phyloP scores from a whole-genome alignment of 2,329 filamentous ascomycete genomes.

The Ciborinia camelliae region DNA sequence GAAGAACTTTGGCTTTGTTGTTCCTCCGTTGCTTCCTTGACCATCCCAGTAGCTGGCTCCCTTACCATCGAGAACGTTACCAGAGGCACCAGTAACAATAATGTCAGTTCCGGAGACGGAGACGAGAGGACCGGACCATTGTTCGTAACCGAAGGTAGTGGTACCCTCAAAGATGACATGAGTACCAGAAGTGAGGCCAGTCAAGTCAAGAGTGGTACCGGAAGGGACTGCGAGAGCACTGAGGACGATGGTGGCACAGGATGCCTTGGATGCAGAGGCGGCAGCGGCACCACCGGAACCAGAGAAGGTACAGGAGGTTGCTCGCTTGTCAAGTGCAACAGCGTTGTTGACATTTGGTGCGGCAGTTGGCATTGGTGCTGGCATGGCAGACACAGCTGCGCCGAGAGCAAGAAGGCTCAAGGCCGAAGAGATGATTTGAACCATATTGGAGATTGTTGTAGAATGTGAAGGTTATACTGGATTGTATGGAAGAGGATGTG shows the following conservation, averaged over 20 bases:
- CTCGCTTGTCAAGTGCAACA: slow-evolving; percentile 21
- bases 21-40: slow-evolving; percentile 55
- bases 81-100: slow-evolving; percentile 28
- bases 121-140: slow-evolving; percentile 64
- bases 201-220: slow-evolving; percentile 57
- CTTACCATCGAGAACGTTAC: slow-evolving; percentile 50
- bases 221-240: slow-evolving; percentile 54
- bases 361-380: slow-evolving; percentile 29
- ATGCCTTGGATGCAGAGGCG: slow-evolving; percentile 47
- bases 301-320: slow-evolving; percentile 53
- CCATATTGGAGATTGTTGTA: slow-evolving; percentile 25
- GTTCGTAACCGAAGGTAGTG: slow-evolving; percentile 64
- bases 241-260: slow-evolving; percentile 54
- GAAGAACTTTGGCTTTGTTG: slow-evolving; percentile 64
- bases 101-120: slow-evolving; percentile 35
- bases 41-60: slow-evolving; percentile 52
- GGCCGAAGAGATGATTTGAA: slow-evolving; percentile 27
- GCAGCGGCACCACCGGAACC: slow-evolving; percentile 47
- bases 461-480: slow-evolving; percentile 1
- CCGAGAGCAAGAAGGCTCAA: slow-evolving; percentile 25
- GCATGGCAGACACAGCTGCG: slow-evolving; percentile 24
- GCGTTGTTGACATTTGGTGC: slow-evolving; percentile 26
- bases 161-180: slow-evolving; percentile 59
- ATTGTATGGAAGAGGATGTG: slow-evolving; percentile 6
- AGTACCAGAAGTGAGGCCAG: slow-evolving; percentile 49